A percentile compares a stretch with the other conserved stretches of the same genome.
Conservation (phyloP, 768 basidiomycete genomes). For the Tephrocybe sp. region DNA sequence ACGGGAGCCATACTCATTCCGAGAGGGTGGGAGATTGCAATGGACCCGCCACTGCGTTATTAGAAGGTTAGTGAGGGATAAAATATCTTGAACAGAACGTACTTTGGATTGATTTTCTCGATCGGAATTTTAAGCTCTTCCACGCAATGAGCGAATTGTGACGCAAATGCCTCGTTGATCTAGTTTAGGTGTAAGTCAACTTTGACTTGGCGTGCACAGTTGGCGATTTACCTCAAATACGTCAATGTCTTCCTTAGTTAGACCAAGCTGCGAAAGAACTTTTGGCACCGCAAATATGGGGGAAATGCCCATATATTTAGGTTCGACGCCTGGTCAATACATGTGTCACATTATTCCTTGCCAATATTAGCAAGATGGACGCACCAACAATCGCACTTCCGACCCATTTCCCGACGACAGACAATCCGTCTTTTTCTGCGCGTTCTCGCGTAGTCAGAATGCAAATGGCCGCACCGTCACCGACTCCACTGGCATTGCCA, state of each 20-base stretch:
- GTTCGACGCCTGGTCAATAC: slow-evolving; percentile 61
- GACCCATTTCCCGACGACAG: slow-evolving; percentile 83
- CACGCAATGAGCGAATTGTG: slow-evolving; percentile 91
- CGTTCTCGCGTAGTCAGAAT: slow-evolving; percentile 78
- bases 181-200: slow-evolving; percentile 24
- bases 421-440: slow-evolving; percentile 75
- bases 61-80: not conserved
- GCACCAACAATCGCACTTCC: slow-evolving; percentile 74
- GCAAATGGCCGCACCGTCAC: slow-evolving; percentile 89
- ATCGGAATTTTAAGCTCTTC: slow-evolving; percentile 76
- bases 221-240: slow-evolving; percentile 60
- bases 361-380: slow-evolving; percentile 17
- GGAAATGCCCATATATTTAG: slow-evolving; percentile 76
- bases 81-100: slow-evolving; percentile 26
- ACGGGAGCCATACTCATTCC: slow-evolving; percentile 70
- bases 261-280: slow-evolving; percentile 56
- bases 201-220: not conserved
- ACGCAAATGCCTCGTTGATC: slow-evolving; percentile 93
- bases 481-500: slow-evolving; percentile 86
- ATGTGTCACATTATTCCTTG: not conserved
- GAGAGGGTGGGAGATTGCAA: slow-evolving; percentile 79
- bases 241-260: slow-evolving; percentile 73
- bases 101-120: slow-evolving; percentile 86
- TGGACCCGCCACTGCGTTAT: slow-evolving; percentile 75
- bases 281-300: slow-evolving; percentile 75